Evolutionary conservation across 1,139 yeast genomes (phyloP).

Genomic region (Scheffersomyces quercinus): DNA sequence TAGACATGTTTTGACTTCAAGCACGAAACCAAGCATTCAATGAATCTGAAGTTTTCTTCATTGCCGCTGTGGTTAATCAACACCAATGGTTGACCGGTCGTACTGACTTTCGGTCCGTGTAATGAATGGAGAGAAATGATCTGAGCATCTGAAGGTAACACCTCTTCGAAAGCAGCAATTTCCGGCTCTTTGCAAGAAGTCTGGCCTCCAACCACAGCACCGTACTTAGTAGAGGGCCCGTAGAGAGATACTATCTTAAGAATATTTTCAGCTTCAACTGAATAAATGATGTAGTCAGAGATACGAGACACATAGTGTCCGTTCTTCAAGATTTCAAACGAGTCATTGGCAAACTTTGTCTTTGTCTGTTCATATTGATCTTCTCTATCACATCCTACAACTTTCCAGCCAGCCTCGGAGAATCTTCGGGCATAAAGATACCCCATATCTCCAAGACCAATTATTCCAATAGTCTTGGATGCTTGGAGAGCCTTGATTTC

Average conservation of each 20-base stretch:
- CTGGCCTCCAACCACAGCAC: constrained; percentile 96
- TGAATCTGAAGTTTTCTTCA: constrained; percentile 57
- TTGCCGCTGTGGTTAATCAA: constrained; percentile 72
- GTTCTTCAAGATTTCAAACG: constrained; percentile 59
- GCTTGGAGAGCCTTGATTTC: constrained; percentile 1
- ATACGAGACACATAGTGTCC: constrained; percentile 83
- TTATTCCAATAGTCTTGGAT: constrained; percentile 73
- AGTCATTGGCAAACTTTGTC: constrained; percentile 41
- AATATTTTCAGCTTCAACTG: constrained; percentile 87
- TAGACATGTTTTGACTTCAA: constrained; percentile 77
- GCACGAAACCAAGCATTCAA: constrained; percentile 66
- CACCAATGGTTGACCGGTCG: constrained; percentile 92
- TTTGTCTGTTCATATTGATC: constrained; percentile 53
- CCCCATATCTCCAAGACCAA: constrained; percentile 98
- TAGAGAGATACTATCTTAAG: constrained; percentile 67
- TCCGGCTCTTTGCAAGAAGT: constrained; percentile 95
- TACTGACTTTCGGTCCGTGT: constrained; percentile 90
- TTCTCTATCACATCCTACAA: constrained; percentile 88
- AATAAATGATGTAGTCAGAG: constrained; percentile 81
- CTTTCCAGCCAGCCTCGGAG: constrained; percentile 84
- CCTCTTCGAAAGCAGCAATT: constrained; percentile 76
- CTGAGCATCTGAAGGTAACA: constrained; percentile 74
- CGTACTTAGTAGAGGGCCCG: constrained; percentile 85
- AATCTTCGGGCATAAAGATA: constrained; percentile 77
- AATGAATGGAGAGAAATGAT: constrained; percentile 87